Base-by-base conservation (phyloP, 2,329 filamentous ascomycete genomes). In the Pseudomassariella vexata region DNA sequence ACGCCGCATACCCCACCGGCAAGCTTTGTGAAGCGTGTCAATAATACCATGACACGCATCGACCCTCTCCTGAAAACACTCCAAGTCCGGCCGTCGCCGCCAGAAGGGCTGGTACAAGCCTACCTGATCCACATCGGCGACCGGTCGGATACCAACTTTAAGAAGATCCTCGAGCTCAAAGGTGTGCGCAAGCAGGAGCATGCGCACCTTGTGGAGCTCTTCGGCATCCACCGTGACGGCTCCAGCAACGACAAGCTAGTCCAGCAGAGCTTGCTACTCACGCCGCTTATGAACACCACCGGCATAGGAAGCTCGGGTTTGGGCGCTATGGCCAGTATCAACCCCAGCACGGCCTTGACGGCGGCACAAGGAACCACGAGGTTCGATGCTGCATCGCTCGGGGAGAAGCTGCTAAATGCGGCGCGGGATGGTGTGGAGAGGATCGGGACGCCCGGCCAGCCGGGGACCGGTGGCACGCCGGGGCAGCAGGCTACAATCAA, bases 71-170 rank as follows among this genome's bases (percentile, higher is more conserved):
- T 98, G 48, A 98, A 98, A 62, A 96, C 92, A 3, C 75, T 98
- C 3, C 92, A 98, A 67, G 90, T 98, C 28, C 86, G 86, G 18
- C 79, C 89, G 3, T 85, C 84, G 5, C 92, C 92, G 0, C 85
- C 90, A 0, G 92, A 98, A 65, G 90, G 86, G 2, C 76, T 98
- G 4, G 89, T 98, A 0, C 90, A 96, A 63, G 92, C 92, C 20
- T 98, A 98, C 56, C 79, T 98, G 20, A 94, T 96, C 57, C 92
- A 96, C 62, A 92, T 98, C 44, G 88, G 79, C 45, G 92, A 98
- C 66, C 81, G 85, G 35, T 94, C 84, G 42, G 92, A 96, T 55
- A 76, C 78, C 49, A 98, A 98, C 62, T 98, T 98, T 73, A 81
- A 81, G 53, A 96, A 95, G 63, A 84, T 98, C 38, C 77, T 98